phyloP scores from a whole-genome alignment of 495 filamentous ascomycete genomes.

The Podospora pseudoanserina region DNA sequence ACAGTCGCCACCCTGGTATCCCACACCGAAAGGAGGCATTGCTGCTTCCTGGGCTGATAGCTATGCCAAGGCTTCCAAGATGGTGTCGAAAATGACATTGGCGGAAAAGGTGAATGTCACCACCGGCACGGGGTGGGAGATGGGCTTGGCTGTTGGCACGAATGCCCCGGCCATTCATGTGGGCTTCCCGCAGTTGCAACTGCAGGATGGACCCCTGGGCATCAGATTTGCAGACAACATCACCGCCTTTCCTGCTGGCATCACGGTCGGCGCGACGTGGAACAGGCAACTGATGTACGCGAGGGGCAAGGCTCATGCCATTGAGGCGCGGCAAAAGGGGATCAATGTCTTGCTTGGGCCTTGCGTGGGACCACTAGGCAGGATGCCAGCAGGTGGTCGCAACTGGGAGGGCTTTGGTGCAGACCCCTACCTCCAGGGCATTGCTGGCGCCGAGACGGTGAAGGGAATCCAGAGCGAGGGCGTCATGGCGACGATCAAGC shows the following conservation, averaged over 20 bases:
- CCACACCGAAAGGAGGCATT: conserved; percentile 77
- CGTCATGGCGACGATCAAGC: conserved; percentile 69
- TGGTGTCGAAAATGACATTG: conserved; percentile 81
- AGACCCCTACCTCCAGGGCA: conserved; percentile 69
- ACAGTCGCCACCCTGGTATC: conserved; percentile 76
- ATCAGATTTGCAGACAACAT: conserved; percentile 60
- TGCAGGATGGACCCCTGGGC: conserved; percentile 82
- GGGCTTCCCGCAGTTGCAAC: conserved; percentile 77
- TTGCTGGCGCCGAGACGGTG: conserved; percentile 61
- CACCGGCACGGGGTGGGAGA: conserved; percentile 86
- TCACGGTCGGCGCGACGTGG: conserved; percentile 62
- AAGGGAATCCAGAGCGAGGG: conserved; percentile 70
- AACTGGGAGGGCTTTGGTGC: conserved; percentile 78
- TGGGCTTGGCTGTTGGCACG: conserved; percentile 88
- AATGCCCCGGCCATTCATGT: conserved; percentile 68
- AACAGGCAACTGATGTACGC: conserved; percentile 63
- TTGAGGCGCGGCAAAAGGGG: conserved; percentile 68
- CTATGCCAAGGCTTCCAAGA: conserved; percentile 72
- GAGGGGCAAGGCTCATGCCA: conserved; percentile 62
- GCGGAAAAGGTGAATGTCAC: conserved; percentile 94
- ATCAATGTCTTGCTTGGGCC: conserved; percentile 69
- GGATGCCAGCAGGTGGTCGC: conserved; percentile 67
- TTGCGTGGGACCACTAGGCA: conserved; percentile 63
- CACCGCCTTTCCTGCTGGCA: conserved; percentile 65
- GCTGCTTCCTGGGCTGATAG: conserved; percentile 67